Conservation (phyloP, 2,329 filamentous ascomycete genomes). For the Pyrenochaeta sp. region DNA sequence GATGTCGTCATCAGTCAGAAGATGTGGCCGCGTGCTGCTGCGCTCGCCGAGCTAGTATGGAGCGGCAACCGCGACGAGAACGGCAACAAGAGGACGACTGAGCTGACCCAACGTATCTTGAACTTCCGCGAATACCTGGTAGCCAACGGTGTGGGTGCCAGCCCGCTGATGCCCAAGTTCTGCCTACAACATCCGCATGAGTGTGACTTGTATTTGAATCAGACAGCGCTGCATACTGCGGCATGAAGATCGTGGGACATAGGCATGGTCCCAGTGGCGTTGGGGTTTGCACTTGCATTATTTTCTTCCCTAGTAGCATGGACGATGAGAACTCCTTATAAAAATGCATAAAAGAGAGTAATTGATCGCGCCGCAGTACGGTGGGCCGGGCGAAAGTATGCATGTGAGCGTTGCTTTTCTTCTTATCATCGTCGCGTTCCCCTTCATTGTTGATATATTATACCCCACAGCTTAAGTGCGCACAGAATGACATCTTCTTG, state of each 20-base stretch:
- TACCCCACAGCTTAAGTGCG: not conserved
- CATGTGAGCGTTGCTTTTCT: no score
- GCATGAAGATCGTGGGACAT: not conserved
- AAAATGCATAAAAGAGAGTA: not conserved
- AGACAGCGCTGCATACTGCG: constrained; percentile 41
- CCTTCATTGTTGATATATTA: not conserved
- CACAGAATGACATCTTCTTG: not conserved
- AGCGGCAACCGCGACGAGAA: constrained; percentile 61
- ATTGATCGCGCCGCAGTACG: not conserved
- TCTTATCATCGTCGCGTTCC: not conserved
- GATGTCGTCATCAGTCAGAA: constrained; percentile 60
- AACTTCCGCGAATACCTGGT: constrained; percentile 69
- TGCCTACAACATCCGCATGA: constrained; percentile 66
- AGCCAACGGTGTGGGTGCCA: constrained; percentile 61
- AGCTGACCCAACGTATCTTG: constrained; percentile 64
- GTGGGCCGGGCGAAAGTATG: not conserved
- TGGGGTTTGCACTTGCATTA: not conserved
- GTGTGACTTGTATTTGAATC: constrained; percentile 64
- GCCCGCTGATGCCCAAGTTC: constrained; percentile 64
- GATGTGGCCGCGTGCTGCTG: constrained; percentile 66
- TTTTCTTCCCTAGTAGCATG: not conserved
- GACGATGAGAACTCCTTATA: not conserved
- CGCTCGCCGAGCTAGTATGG: constrained; percentile 65
- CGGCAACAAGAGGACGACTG: constrained; percentile 61
- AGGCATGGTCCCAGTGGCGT: not conserved